Conservation (phyloP, 2,329 filamentous ascomycete genomes). For the Ophiocordyceps camponoti-leonardi region DNA sequence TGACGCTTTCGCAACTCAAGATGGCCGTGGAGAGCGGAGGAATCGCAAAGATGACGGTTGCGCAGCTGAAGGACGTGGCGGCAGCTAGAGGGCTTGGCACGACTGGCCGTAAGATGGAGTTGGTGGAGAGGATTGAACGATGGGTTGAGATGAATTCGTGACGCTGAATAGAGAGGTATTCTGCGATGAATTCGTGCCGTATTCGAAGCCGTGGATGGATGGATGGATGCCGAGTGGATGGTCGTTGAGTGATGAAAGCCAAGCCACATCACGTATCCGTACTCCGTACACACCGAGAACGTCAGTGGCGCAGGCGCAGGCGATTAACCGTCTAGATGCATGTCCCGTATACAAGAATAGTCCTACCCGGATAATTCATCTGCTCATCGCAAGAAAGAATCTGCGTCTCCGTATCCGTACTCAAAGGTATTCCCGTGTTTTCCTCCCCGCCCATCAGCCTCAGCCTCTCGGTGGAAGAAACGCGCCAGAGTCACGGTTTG, state of each 20-base stretch:
- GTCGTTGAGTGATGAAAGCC: too few relatives aligned
- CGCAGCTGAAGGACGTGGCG: constrained; percentile 31
- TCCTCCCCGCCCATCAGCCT: background rate
- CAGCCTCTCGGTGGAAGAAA: background rate
- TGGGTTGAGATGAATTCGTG: constrained; percentile 34
- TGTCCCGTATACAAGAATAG: background rate
- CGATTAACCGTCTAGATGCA: background rate
- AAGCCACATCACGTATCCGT: too few relatives aligned
- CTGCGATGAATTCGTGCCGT: too few relatives aligned
- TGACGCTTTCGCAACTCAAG: constrained; percentile 30
- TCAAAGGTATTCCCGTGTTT: background rate
- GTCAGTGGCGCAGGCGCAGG: background rate
- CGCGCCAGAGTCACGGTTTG: background rate
- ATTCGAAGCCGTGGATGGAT: too few relatives aligned
- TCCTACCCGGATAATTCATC: background rate
- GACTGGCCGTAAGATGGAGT: constrained; percentile 33
- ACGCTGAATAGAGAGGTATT: too few relatives aligned
- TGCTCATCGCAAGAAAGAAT: background rate
- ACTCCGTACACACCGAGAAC: too few relatives aligned
- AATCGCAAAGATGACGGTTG: constrained; percentile 36
- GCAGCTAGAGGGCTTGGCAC: constrained; percentile 28
- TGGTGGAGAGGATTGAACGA: constrained; percentile 37
- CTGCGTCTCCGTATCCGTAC: background rate
- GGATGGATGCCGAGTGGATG: too few relatives aligned
- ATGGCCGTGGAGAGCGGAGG: constrained; percentile 24